These are phyloP conservation scores for Colletotrichum lentis DNA, from an alignment of 2,329 filamentous ascomycete genomes.

Conservation along the genomic window DNA sequence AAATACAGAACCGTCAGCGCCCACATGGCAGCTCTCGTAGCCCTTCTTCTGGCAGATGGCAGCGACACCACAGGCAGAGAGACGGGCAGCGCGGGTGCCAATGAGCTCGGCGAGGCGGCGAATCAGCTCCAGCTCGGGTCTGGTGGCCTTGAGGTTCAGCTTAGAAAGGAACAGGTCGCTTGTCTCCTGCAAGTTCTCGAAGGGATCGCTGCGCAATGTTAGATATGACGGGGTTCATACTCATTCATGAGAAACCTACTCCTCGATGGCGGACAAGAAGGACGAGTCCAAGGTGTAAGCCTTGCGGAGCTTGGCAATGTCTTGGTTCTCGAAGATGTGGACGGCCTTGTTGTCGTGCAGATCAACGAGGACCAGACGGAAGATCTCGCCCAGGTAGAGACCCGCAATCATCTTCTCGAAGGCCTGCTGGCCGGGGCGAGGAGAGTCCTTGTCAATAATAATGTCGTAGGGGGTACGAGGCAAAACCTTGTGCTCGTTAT, in stretches of 20 bases:
- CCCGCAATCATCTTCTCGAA: slow-evolving; percentile 99
- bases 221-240: slow-evolving; percentile 16
- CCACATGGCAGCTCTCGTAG: slow-evolving; percentile 87
- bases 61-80: slow-evolving; percentile 93
- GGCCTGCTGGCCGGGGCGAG: slow-evolving; percentile 89
- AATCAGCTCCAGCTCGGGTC: slow-evolving; percentile 86
- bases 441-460: slow-evolving; percentile 88
- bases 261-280: slow-evolving; percentile 91
- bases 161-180: slow-evolving; percentile 80
- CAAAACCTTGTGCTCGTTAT: slow-evolving; percentile 89
- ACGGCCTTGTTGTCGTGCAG: slow-evolving; percentile 79
- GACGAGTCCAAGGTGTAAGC: slow-evolving; percentile 91
- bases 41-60: slow-evolving; percentile 98
- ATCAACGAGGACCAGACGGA: slow-evolving; percentile 86
- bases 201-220: slow-evolving; percentile 73
- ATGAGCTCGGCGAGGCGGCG: slow-evolving; percentile 92
- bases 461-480: slow-evolving; percentile 86
- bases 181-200: slow-evolving; percentile 93
- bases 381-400: slow-evolving; percentile 92
- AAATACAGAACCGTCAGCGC: slow-evolving; percentile 96
- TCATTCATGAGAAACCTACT: slow-evolving; percentile 62
- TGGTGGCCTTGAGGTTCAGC: slow-evolving; percentile 74
- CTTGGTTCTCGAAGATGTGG: slow-evolving; percentile 83
- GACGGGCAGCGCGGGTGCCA: slow-evolving; percentile 89
- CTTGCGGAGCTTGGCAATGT: slow-evolving; percentile 81